Conservation (phyloP, 164 flowering plant species). For the Stephania yunnanensis region DNA sequence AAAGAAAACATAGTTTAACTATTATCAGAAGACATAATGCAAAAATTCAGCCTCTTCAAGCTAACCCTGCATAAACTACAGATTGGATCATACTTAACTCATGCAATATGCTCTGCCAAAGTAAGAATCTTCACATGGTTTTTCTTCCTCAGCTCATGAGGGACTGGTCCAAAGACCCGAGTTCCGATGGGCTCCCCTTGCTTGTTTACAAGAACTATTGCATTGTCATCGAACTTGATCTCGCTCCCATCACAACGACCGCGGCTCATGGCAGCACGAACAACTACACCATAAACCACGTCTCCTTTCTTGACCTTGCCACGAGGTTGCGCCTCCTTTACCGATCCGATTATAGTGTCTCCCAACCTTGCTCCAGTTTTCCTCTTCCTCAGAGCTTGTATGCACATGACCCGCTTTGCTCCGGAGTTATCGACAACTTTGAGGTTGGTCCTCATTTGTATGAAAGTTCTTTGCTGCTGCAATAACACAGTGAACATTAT, state of each 20-base stretch:
- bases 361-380: slow-evolving; percentile 80
- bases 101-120: too few relatives aligned
- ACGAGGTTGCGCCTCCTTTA: slow-evolving; percentile 79
- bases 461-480: slow-evolving; percentile 76
- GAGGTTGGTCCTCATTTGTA: slow-evolving; percentile 87
- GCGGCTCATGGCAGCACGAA: slow-evolving; percentile 85
- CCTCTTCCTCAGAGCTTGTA: slow-evolving; percentile 69
- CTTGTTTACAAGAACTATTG: slow-evolving; percentile 79
- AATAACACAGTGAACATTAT: not conserved
- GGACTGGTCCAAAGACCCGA: slow-evolving; percentile 85
- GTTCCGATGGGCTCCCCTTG: slow-evolving; percentile 84
- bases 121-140: slow-evolving; percentile 38
- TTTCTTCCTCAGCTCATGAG: slow-evolving; percentile 80
- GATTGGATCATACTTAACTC: too few relatives aligned
- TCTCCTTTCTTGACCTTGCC: slow-evolving; percentile 90
- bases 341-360: slow-evolving; percentile 79
- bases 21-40: too few relatives aligned
- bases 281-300: slow-evolving; percentile 77
- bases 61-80: too few relatives aligned
- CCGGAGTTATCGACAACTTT: slow-evolving; percentile 92
- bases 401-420: slow-evolving; percentile 78
- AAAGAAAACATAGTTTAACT: too few relatives aligned
- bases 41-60: too few relatives aligned
- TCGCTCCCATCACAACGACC: slow-evolving; percentile 88
- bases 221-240: slow-evolving; percentile 90